Conservation (phyloP, 306 rosid species). For the Cucumis cinereus region DNA sequence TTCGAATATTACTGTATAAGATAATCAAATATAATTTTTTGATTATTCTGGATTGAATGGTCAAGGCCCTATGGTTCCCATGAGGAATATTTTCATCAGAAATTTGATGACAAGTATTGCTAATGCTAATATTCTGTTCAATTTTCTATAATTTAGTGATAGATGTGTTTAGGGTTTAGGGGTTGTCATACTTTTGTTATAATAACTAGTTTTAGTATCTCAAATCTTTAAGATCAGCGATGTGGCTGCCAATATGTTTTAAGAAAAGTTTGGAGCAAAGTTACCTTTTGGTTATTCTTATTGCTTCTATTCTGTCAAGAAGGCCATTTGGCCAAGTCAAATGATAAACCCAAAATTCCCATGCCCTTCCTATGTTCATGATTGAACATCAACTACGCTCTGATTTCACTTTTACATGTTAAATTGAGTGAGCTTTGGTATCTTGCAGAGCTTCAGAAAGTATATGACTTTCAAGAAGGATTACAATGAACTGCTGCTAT, state of each 20-base stretch:
- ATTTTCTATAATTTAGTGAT: neutral
- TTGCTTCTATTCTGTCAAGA: neutral
- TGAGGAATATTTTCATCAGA: neutral
- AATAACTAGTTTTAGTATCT: neutral
- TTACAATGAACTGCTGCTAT: conserved; percentile 52
- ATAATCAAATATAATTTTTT: neutral
- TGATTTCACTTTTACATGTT: neutral
- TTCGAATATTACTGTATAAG: neutral
- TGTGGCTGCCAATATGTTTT: neutral
- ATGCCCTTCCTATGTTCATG: neutral
- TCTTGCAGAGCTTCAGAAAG: conserved; percentile 74
- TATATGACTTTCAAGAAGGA: conserved; percentile 95
- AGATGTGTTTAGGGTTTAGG: neutral
- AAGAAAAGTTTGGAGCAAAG: neutral
- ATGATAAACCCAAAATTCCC: neutral
- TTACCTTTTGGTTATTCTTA: neutral
- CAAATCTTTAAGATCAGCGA: neutral
- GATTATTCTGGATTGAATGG: neutral
- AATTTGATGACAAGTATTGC: neutral
- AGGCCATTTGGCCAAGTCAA: neutral
- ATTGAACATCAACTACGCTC: neutral
- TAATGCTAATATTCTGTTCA: neutral
- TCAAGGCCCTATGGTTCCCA: neutral
- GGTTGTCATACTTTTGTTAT: neutral
- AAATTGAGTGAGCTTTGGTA: neutral